phyloP scores from a whole-genome alignment of 2,329 filamentous ascomycete genomes.

The Zalaria obscura region DNA sequence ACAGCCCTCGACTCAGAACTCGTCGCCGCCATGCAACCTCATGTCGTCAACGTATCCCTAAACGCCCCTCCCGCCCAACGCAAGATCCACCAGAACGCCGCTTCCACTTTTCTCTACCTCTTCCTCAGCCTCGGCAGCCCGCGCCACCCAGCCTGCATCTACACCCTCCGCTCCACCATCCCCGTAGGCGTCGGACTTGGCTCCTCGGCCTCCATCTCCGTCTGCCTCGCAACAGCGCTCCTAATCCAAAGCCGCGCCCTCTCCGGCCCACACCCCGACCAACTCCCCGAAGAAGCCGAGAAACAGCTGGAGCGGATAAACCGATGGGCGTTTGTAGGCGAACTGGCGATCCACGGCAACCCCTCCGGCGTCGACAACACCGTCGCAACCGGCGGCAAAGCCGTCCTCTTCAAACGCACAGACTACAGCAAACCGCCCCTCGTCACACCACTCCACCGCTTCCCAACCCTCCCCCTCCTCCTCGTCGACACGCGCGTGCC shows the following conservation, averaged over 20 bases:
- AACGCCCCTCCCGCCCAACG: constrained; percentile 53
- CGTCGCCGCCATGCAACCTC: constrained; percentile 64
- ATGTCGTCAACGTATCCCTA: constrained; percentile 57
- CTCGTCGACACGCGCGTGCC: constrained; percentile 80
- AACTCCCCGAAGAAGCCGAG: constrained; percentile 74
- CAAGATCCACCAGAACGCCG: constrained; percentile 73
- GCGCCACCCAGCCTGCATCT: constrained; percentile 67
- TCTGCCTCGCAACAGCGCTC: constrained; percentile 74
- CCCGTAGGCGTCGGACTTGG: constrained; percentile 84
- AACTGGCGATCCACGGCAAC: constrained; percentile 95
- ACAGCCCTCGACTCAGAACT: constrained; percentile 74
- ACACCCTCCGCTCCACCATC: constrained; percentile 85
- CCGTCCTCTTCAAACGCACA: constrained; percentile 73
- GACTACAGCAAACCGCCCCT: constrained; percentile 62
- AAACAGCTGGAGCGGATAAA: constrained; percentile 92
- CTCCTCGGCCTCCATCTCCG: constrained; percentile 85
- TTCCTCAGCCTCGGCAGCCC: constrained; percentile 76
- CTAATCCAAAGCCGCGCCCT: constrained; percentile 79
- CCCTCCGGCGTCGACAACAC: constrained; percentile 97
- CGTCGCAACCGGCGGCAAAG: constrained; percentile 83
- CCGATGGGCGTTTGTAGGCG: constrained; percentile 90
- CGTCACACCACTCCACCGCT: constrained; percentile 67
- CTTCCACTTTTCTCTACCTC: constrained; percentile 79
- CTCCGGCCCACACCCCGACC: constrained; percentile 81
- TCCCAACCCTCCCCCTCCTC: constrained; percentile 81